These are phyloP conservation scores for Phytophthora citricola DNA, from an alignment of 352 stramenopile species.

Conservation along the genomic window DNA sequence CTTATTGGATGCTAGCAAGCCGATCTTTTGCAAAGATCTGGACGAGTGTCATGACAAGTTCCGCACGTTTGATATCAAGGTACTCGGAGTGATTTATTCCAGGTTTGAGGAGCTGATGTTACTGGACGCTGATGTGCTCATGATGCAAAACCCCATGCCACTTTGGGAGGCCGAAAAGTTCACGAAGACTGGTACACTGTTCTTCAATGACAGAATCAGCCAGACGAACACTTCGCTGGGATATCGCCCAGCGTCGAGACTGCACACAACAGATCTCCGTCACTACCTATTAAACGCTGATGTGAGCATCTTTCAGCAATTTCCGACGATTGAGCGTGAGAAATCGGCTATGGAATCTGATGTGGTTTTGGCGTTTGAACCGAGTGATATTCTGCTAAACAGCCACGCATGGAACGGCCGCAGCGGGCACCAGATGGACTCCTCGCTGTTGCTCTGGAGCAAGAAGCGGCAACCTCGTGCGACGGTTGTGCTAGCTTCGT, in stretches of 20 bases:
- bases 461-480: slow-evolving; percentile 56
- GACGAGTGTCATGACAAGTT: slow-evolving; percentile 46
- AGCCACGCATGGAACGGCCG: slow-evolving; percentile 61
- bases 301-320: slow-evolving; percentile 39
- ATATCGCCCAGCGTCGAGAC: slow-evolving; percentile 19
- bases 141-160: slow-evolving; percentile 49
- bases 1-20: slow-evolving; percentile 28
- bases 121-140: slow-evolving; percentile 50
- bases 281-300: slow-evolving; percentile 52
- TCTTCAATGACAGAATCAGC: slow-evolving; percentile 63
- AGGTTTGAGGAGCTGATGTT: slow-evolving; percentile 63
- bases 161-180: slow-evolving; percentile 46
- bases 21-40: slow-evolving; percentile 45
- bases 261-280: slow-evolving; percentile 39
- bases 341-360: slow-evolving; percentile 26
- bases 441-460: slow-evolving; percentile 65
- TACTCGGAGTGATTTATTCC: slow-evolving; percentile 49
- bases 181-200: slow-evolving; percentile 46
- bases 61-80: slow-evolving; percentile 41
- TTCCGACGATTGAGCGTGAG: slow-evolving; percentile 36
- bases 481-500: slow-evolving; percentile 53
- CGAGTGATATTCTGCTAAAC: slow-evolving; percentile 47
- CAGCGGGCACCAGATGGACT: slow-evolving; percentile 65
- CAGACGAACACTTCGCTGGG: slow-evolving; percentile 44
- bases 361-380: slow-evolving; percentile 34